Evolutionary conservation across 306 rosid genomes (phyloP).

Genomic region (Acacia acuminata): DNA sequence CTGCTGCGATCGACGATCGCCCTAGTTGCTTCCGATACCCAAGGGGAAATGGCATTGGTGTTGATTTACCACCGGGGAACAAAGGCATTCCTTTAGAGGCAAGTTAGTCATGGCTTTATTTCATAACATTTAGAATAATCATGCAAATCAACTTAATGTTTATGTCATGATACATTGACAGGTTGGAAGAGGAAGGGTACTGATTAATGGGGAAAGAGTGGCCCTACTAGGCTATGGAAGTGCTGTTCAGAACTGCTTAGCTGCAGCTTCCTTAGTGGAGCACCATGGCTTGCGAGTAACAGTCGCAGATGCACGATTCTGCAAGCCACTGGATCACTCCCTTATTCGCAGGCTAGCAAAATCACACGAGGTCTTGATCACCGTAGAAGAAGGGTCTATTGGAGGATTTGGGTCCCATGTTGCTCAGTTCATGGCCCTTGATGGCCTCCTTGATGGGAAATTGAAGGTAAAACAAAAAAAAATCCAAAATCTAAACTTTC

Average conservation of each 20-base stretch:
- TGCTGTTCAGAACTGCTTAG: constrained; percentile 83
- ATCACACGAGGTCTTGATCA: constrained; percentile 79
- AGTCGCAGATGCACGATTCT: constrained; percentile 84
- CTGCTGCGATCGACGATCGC: constrained; percentile 85
- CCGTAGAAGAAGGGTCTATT: constrained; percentile 95
- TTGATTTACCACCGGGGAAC: constrained; percentile 69
- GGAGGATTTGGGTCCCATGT: constrained; percentile 98
- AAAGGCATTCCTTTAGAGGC: constrained; percentile 81
- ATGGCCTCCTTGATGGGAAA: constrained; percentile 90
- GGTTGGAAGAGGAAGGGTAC: constrained; percentile 82
- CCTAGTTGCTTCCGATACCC: constrained; percentile 97
- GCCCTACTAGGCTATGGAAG: constrained; percentile 92
- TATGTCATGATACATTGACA: constrained; percentile 42
- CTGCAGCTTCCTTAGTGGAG: constrained; percentile 64
- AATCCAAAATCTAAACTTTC: neutral
- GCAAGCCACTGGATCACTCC: constrained; percentile 84
- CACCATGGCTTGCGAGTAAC: constrained; percentile 64
- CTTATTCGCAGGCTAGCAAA: constrained; percentile 83
- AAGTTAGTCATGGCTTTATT: constrained; percentile 25
- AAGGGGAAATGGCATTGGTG: constrained; percentile 91
- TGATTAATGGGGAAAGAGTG: constrained; percentile 92
- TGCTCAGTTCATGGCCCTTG: constrained; percentile 93
- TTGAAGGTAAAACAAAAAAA: constrained; percentile 52
- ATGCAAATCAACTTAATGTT: constrained; percentile 19
- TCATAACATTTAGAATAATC: neutral